Conservation (phyloP, 2,329 filamentous ascomycete genomes). For the Xylariaceae sp. region DNA sequence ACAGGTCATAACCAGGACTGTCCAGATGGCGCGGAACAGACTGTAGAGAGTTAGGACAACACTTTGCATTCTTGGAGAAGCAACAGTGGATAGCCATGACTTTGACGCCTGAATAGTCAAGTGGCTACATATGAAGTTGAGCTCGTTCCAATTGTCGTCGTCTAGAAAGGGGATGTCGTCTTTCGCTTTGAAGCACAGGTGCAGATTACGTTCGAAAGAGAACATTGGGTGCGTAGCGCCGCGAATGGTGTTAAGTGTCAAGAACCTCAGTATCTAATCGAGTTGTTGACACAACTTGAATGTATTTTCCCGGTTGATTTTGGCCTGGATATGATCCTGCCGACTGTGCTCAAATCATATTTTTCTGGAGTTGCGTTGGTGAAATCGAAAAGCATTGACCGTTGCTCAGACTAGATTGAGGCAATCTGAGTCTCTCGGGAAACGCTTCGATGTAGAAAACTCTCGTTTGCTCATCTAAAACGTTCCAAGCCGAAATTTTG, state of each 20-base stretch:
- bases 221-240: background rate
- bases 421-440: background rate
- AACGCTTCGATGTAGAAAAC: too few relatives aligned
- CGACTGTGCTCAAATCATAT: background rate
- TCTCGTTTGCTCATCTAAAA: too few relatives aligned
- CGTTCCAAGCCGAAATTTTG: too few relatives aligned
- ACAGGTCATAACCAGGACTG: background rate
- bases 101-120: background rate
- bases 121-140: background rate
- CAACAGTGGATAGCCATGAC: conserved; percentile 1
- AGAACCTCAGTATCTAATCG: background rate
- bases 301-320: background rate
- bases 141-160: background rate
- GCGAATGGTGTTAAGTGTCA: background rate
- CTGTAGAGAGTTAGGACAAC: background rate
- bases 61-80: background rate
- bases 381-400: background rate
- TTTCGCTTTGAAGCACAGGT: background rate
- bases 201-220: background rate
- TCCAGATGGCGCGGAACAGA: background rate
- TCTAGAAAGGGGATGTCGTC: conserved; percentile 3
- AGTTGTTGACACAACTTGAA: background rate
- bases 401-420: background rate
- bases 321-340: background rate
- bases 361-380: too few relatives aligned